Percentiles rank a stretch among this genome's conserved stretches.
phyloP scores from a whole-genome alignment of 75 land plant species.

The Larix kaempferi region DNA sequence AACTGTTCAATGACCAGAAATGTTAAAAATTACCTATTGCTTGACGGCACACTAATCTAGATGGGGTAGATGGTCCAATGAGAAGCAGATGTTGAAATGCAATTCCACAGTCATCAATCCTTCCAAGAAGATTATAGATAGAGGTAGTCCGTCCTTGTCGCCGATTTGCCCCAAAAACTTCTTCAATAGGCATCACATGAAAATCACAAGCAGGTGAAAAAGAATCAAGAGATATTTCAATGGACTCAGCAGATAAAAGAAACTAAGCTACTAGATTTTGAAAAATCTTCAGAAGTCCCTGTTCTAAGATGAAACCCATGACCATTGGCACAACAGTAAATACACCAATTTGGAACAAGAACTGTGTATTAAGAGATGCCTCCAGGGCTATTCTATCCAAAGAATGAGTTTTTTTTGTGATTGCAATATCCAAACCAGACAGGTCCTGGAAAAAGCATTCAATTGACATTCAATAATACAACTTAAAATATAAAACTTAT shows the following conservation, averaged over 20 bases:
- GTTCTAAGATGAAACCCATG: conserved; percentile 81
- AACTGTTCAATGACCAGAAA: too few species aligned
- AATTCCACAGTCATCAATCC: too few species aligned
- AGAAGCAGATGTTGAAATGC: too few species aligned
- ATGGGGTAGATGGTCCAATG: too few species aligned
- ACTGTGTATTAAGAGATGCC: conserved; percentile 84
- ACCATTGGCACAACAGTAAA: conserved; percentile 96
- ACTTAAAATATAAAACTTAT: background rate
- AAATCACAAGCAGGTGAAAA: background rate
- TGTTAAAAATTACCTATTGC: too few species aligned
- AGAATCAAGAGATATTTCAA: background rate
- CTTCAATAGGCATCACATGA: too few species aligned
- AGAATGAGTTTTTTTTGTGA: conserved; percentile 35
- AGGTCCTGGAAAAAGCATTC: conserved; percentile 54
- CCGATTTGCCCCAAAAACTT: too few species aligned
- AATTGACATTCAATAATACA: background rate
- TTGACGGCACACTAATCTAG: too few species aligned
- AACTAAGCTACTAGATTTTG: background rate
- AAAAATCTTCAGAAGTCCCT: conserved; percentile 70
- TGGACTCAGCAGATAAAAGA: background rate
- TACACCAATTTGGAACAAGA: conserved; percentile 88
- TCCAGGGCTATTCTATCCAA: conserved; percentile 70
- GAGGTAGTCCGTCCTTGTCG: too few species aligned
- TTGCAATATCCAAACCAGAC: conserved; percentile 72
- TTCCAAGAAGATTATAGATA: too few species aligned